Percentiles rank a stretch among this genome's conserved stretches.
phyloP scores from a whole-genome alignment of 768 basidiomycete species.

The Sporobolomyces phaffii region DNA sequence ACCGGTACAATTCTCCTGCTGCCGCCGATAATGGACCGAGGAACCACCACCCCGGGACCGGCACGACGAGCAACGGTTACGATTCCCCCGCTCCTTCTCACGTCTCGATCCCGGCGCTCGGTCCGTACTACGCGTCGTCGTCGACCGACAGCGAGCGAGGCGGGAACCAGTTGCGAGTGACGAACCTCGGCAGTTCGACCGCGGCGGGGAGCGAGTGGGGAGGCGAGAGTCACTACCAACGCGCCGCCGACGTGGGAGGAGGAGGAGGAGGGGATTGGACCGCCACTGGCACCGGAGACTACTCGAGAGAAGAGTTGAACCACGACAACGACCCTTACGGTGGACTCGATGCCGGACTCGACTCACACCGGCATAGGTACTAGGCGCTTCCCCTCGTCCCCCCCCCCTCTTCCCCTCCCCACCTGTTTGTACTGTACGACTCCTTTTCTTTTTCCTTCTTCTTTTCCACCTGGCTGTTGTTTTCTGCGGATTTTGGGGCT shows the following conservation, averaged over 20 bases:
- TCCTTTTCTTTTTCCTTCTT: no score
- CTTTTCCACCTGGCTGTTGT: no score
- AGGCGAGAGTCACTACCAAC: no score
- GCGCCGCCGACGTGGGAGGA: background rate
- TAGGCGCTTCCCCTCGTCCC: background rate
- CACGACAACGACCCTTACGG: slow-evolving; percentile 9
- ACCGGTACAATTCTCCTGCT: slow-evolving; percentile 3
- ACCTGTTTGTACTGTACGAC: no score
- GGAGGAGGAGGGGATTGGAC: background rate
- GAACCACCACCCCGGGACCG: no score
- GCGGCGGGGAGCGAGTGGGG: slow-evolving; percentile 4
- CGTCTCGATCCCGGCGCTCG: slow-evolving; percentile 7
- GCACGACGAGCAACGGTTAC: background rate
- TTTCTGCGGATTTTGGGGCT: no score
- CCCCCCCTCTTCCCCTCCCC: background rate
- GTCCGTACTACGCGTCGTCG: background rate
- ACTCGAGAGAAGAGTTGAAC: background rate
- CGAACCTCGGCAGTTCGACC: slow-evolving; percentile 6
- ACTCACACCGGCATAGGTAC: background rate
- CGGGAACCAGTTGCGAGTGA: slow-evolving; percentile 3
- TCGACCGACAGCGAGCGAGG: slow-evolving; percentile 4
- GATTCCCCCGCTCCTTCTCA: slow-evolving; percentile 8
- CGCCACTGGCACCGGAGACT: no score
- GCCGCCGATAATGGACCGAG: no score
- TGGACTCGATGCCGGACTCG: slow-evolving; percentile 3